These are phyloP conservation scores for Euphorbia tirucalli DNA, from an alignment of 345 rosid genomes.

Conservation along the genomic window DNA sequence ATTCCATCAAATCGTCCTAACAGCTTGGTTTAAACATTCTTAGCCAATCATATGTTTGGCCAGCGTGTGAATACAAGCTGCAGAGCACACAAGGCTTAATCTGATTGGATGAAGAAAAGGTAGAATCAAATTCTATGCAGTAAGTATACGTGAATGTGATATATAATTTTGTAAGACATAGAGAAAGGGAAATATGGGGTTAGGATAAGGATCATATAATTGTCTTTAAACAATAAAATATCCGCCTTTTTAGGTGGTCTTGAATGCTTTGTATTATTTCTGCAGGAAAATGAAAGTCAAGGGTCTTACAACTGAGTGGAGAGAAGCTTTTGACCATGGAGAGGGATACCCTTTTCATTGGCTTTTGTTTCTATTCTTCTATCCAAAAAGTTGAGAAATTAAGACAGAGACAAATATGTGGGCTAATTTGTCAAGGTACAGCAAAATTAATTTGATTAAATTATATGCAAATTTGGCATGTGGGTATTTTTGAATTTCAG, in stretches of 20 bases:
- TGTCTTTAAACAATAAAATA: conserved; percentile 17
- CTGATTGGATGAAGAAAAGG: neutral
- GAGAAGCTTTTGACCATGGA: conserved; percentile 39
- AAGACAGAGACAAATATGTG: conserved; percentile 16
- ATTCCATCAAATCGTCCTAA: conserved; percentile 29
- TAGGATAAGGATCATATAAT: conserved; percentile 17
- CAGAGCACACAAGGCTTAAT: conserved; percentile 12
- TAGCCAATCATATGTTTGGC: conserved; percentile 26
- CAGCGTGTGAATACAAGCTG: conserved; percentile 22
- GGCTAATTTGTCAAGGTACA: conserved; percentile 24
- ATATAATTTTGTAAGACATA: too few species aligned
- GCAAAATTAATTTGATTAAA: conserved; percentile 10
- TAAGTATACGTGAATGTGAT: too few species aligned
- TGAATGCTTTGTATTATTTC: conserved; percentile 6
- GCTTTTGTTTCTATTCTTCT: conserved; percentile 12
- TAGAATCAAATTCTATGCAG: conserved; percentile 5
- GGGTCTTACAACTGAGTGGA: conserved; percentile 32
- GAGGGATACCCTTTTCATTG: conserved; percentile 11
- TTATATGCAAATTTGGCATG: conserved; percentile 43
- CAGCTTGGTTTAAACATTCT: conserved; percentile 31
- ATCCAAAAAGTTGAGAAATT: conserved; percentile 23
- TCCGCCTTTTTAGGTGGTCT: conserved; percentile 16
- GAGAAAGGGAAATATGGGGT: neutral
- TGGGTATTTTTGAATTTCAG: conserved; percentile 53
- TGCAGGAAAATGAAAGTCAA: conserved; percentile 33